These are phyloP conservation scores for Eucalyptus fibrosa DNA, from an alignment of 345 rosid genomes.

Conservation along the genomic window DNA sequence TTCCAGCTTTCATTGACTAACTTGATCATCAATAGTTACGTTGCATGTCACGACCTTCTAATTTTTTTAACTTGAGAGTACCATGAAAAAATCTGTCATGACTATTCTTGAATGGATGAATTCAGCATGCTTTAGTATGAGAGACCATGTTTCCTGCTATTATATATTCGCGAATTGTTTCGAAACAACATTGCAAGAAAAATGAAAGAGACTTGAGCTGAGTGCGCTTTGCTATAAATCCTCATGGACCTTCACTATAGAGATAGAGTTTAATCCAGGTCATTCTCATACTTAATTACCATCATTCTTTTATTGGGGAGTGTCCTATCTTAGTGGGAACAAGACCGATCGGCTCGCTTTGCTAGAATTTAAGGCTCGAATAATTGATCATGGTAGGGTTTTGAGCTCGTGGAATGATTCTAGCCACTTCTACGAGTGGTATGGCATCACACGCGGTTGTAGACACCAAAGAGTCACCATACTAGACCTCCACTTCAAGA, in stretches of 20 bases:
- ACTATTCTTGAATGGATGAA: not conserved
- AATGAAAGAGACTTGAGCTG: not conserved
- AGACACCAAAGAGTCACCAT: not conserved
- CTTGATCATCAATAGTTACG: no score
- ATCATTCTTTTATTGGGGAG: not conserved
- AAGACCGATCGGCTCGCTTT: accelerated
- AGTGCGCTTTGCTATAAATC: no score
- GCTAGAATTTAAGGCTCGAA: not conserved
- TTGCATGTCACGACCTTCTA: no score
- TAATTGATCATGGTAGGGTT: accelerated
- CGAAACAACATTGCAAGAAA: not conserved
- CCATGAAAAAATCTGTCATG: not conserved
- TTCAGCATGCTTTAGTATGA: not conserved
- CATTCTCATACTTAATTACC: not conserved
- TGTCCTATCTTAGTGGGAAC: not conserved
- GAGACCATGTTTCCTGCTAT: not conserved
- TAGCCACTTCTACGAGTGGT: accelerated
- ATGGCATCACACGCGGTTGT: not conserved
- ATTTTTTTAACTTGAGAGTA: no score
- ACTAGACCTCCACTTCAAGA: not conserved
- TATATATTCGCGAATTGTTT: not conserved
- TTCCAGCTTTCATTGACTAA: no score
- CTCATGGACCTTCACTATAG: not conserved
- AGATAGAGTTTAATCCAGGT: not conserved
- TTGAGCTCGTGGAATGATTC: not conserved